A percentile compares a stretch with the other conserved stretches of the same genome.
Evolutionary conservation across 2,329 filamentous ascomycete species (phyloP).

Genomic region (Venturia nashicola): DNA sequence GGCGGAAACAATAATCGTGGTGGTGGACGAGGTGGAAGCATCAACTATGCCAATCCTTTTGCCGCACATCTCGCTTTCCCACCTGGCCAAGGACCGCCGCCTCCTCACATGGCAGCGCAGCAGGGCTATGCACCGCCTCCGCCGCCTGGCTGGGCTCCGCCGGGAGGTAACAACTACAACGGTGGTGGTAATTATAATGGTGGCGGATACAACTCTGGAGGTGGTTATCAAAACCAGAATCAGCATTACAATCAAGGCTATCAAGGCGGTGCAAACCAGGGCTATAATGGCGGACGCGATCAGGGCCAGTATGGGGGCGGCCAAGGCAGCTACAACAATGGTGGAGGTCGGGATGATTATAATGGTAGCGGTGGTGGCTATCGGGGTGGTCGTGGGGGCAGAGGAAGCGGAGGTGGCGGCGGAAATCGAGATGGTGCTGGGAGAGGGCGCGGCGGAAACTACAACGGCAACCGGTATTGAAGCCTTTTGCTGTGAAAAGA

Average conservation of each 20-base stretch:
- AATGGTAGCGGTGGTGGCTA: conserved; percentile 15
- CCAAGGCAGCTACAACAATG: conserved; percentile 15
- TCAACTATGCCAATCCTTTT: conserved; percentile 37
- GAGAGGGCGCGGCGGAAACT: conserved; percentile 3
- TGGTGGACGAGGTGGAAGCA: conserved; percentile 26
- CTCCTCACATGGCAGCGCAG: not conserved
- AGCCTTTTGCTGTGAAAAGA: not conserved
- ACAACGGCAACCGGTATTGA: not conserved
- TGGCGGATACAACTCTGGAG: conserved; percentile 1
- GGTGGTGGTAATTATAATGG: not conserved
- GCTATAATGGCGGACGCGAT: conserved; percentile 8
- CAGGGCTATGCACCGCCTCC: not conserved
- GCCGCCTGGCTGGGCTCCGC: not conserved
- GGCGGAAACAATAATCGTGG: conserved; percentile 24
- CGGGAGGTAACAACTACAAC: not conserved
- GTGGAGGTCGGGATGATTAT: conserved; percentile 15
- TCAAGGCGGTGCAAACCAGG: conserved; percentile 2
- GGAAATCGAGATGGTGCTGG: conserved; percentile 17
- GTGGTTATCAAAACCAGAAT: not conserved
- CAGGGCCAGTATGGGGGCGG: conserved; percentile 14
- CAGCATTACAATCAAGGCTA: conserved; percentile 9
- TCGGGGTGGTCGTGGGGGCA: conserved; percentile 14
- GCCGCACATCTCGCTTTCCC: conserved; percentile 11
- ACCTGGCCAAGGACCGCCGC: conserved; percentile 8
- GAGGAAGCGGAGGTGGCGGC: conserved; percentile 16